Evolutionary conservation across 1,284 basidiomycete genomes (phyloP).

Genomic region (Flammula alnicola): DNA sequence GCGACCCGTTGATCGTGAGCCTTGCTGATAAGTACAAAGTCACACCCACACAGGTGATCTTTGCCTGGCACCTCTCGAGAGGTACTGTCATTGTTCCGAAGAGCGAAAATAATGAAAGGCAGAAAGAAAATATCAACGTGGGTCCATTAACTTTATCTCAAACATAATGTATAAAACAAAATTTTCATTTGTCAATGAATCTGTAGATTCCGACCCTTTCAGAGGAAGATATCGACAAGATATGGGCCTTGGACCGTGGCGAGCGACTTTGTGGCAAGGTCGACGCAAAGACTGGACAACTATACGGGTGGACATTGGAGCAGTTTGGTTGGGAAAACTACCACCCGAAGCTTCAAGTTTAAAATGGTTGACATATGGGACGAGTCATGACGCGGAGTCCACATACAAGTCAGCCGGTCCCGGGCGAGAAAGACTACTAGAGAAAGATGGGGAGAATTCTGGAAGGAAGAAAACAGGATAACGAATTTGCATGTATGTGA

Average conservation of each 20-base stretch:
- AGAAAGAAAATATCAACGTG: conserved; percentile 50
- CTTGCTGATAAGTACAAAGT: conserved; percentile 49
- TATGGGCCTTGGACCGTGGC: conserved; percentile 36
- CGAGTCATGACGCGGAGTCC: too few relatives aligned
- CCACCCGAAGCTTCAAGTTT: background rate
- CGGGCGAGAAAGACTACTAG: too few relatives aligned
- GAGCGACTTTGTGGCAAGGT: conserved; percentile 37
- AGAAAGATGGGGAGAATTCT: too few relatives aligned
- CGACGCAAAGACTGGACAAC: conserved; percentile 30
- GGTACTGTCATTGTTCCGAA: conserved; percentile 45
- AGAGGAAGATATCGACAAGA: conserved; percentile 34
- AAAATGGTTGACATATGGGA: too few relatives aligned
- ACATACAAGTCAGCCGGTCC: too few relatives aligned
- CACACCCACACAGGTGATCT: conserved; percentile 44
- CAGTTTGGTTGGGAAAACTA: conserved; percentile 5
- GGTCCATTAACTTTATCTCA: conserved; percentile 22
- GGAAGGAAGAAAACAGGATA: too few relatives aligned
- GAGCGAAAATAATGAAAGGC: conserved; percentile 43
- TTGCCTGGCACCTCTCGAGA: conserved; percentile 51
- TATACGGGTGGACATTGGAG: conserved; percentile 35
- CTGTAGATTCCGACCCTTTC: conserved; percentile 36
- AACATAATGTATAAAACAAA: too few relatives aligned
- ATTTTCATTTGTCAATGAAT: too few relatives aligned
- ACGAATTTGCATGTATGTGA: too few relatives aligned
- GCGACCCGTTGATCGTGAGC: conserved; percentile 43